These are phyloP conservation scores for Taiwanofungus camphoratus DNA, from an alignment of 1,284 basidiomycete genomes.

Conservation along the genomic window DNA sequence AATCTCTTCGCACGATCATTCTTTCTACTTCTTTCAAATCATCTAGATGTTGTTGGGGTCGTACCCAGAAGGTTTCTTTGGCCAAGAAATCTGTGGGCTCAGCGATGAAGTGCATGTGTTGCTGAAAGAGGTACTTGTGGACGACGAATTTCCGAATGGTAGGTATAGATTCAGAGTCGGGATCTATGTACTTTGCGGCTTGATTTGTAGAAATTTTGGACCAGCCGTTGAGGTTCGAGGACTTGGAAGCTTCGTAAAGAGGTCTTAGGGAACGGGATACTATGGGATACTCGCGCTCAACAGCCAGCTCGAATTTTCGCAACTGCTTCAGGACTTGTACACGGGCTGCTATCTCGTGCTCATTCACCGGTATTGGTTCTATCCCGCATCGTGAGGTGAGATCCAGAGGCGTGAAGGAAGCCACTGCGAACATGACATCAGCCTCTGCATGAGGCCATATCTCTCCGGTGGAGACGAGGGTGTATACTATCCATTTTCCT, in stretches of 20 bases:
- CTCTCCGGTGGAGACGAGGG: slow-evolving; percentile 46
- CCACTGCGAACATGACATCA: slow-evolving; percentile 56
- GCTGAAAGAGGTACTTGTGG: slow-evolving; percentile 71
- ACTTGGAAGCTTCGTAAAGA: slow-evolving; percentile 43
- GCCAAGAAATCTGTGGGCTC: slow-evolving; percentile 50
- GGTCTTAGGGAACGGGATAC: slow-evolving; percentile 20
- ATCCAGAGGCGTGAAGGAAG: slow-evolving; percentile 42
- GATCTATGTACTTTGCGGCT: slow-evolving; percentile 40
- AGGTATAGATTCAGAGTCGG: slow-evolving; percentile 23
- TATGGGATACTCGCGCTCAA: slow-evolving; percentile 35
- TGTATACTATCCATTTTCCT: slow-evolving; percentile 32
- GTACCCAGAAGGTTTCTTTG: slow-evolving; percentile 61
- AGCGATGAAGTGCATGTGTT: slow-evolving; percentile 60
- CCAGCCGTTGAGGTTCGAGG: slow-evolving; percentile 47
- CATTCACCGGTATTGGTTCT: slow-evolving; percentile 19
- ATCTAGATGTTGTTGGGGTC: slow-evolving; percentile 57
- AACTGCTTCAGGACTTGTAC: slow-evolving; percentile 51
- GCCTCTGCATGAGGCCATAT: slow-evolving; percentile 38
- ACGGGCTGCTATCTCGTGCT: slow-evolving; percentile 45
- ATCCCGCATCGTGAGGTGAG: slow-evolving; percentile 45
- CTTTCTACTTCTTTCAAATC: slow-evolving; percentile 48
- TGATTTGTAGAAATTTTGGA: slow-evolving; percentile 41
- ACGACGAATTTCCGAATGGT: slow-evolving; percentile 53
- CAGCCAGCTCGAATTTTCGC: slow-evolving; percentile 40
- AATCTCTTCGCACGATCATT: slow-evolving; percentile 43